Evolutionary conservation across 2,329 filamentous ascomycete genomes (phyloP).

Genomic region (Ciborinia camelliae): DNA sequence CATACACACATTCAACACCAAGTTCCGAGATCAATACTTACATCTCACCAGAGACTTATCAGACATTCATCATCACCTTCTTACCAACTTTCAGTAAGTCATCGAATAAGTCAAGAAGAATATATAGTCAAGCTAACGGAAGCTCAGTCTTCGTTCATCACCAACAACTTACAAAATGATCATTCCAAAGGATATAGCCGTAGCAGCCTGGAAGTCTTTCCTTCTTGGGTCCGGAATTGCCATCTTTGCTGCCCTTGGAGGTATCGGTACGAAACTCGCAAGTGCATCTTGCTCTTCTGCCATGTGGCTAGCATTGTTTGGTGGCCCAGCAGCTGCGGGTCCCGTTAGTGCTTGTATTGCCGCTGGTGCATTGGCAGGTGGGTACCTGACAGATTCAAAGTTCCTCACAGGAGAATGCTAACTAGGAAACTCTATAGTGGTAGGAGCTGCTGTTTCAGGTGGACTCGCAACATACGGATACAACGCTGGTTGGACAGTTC

Average conservation of each 20-base stretch:
- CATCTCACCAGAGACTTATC: too few relatives aligned
- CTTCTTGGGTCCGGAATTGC: background rate
- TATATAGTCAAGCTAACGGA: background rate
- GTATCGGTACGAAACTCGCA: background rate
- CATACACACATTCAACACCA: too few relatives aligned
- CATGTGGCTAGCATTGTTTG: background rate
- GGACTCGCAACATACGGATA: background rate
- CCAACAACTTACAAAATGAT: background rate
- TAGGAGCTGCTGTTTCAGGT: background rate
- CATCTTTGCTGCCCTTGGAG: background rate
- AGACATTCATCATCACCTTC: background rate
- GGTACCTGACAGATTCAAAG: background rate
- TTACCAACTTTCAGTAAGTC: background rate
- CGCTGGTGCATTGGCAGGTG: background rate
- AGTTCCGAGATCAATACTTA: too few relatives aligned
- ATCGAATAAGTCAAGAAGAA: background rate
- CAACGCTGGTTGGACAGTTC: background rate
- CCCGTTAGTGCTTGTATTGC: background rate
- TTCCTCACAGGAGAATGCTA: background rate
- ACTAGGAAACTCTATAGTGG: background rate
- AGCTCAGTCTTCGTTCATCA: background rate
- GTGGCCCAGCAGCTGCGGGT: background rate
- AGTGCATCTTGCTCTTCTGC: background rate
- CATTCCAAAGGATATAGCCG: background rate
- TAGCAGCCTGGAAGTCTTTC: background rate